phyloP scores from a whole-genome alignment of 176 grass and related monocot genomes.

The Melocanna baccifera region DNA sequence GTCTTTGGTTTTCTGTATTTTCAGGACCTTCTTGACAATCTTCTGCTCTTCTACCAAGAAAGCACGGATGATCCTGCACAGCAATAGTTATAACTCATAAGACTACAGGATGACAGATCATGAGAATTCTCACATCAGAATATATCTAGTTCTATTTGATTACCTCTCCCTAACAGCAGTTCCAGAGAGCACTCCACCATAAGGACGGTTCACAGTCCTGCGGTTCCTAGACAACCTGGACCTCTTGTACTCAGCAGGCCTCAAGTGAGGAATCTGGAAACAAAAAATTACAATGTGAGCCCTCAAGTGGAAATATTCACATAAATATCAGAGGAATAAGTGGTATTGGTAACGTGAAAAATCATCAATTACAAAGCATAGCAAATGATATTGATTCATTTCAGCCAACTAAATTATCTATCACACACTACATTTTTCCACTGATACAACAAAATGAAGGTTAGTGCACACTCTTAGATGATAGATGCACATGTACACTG shows the following conservation, averaged over 20 bases:
- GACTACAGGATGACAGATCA: neutral
- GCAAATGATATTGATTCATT: neutral
- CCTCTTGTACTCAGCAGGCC: slow-evolving; percentile 65
- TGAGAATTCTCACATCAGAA: neutral
- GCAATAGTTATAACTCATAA: neutral
- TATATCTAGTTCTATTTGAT: neutral
- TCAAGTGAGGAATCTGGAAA: slow-evolving; percentile 57
- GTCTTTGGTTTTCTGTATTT: slow-evolving; percentile 84
- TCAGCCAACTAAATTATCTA: neutral
- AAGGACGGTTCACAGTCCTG: slow-evolving; percentile 65
- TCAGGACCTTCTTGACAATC: slow-evolving; percentile 93
- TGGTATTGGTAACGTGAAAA: neutral
- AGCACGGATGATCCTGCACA: slow-evolving; percentile 68
- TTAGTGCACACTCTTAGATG: neutral
- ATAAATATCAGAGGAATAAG: neutral
- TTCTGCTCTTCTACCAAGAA: slow-evolving; percentile 90
- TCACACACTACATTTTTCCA: neutral
- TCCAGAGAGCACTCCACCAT: slow-evolving; percentile 63
- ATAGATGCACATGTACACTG: neutral
- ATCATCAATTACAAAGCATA: neutral
- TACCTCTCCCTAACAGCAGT: slow-evolving; percentile 63
- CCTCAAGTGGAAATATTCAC: neutral
- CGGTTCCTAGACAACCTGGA: slow-evolving; percentile 62
- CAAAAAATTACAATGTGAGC: neutral
- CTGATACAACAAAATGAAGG: neutral